Base-by-base conservation (phyloP, 106 monocot species). In the Triglochin maritima region DNA sequence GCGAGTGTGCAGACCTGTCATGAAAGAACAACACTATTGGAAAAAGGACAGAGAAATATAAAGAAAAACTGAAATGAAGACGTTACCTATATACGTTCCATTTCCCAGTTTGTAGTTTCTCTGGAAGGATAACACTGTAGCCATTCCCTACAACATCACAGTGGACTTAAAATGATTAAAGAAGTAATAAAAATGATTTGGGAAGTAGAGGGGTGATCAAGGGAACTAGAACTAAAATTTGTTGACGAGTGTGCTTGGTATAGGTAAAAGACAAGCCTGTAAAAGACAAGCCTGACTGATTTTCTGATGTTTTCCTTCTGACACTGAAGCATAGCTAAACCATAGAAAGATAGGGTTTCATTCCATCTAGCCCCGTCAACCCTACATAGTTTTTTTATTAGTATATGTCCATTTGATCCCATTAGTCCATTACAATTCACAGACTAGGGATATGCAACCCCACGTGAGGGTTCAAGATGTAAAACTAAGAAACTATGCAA, bases 31-130 rank as follows among this genome's bases (percentile, higher is more conserved):
- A 48, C 9, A 45, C 0, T 63, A 44, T 78, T 41, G 73, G 44
- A 17, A 13, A 50, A 14, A 41, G 59, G 29, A n/a, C 14, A 63
- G 49, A 54, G 7, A 29, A 57, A 51, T 50, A 54, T 3, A 69
- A n/a, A 53, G 15, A 8, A 41, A 9, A 64, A 6, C 2, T n/a
- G 54, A 74, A 46, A 29, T 15, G 64, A 57, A 78, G 48, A 47
- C 0, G 17, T 6, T 77, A 86, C 98, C 98, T 86, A 72, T 92
- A 98, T 12, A 98, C 98, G 71, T 92, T 98, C 92, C 98, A 98
- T 56, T 86, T 98, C 63, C 76, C 76, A 44, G 76, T 64, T 4
- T 65, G 50, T 43, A 77, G 50, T 17, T 77, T 77, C 46, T 77
- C 76, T 58, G 76, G 76, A 57, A 77, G 76, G 62, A 77, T 59